phyloP scores from a whole-genome alignment of 202 grass and related monocot species.

The Cymbopogon flexuosus region DNA sequence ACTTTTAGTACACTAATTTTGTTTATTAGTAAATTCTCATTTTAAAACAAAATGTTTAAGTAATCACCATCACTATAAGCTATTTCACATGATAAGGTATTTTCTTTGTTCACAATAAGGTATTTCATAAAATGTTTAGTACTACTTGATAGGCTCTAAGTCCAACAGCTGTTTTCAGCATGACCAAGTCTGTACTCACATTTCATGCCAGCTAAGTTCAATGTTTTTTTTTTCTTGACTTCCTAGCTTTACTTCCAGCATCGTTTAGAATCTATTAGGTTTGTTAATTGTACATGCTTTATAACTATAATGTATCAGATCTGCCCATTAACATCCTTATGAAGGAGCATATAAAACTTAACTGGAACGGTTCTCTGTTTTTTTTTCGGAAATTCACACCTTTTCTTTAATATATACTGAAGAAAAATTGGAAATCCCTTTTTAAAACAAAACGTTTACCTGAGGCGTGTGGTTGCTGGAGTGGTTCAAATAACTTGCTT shows the following conservation, averaged over 20 bases:
- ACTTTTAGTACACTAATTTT: too few relatives aligned
- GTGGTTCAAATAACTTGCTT: conserved; percentile 44
- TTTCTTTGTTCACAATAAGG: background rate
- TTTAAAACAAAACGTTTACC: conserved; percentile 39
- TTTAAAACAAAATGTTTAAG: background rate
- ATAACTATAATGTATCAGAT: background rate
- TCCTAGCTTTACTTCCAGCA: background rate
- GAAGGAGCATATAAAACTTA: background rate
- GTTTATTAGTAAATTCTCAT: background rate
- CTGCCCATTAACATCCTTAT: background rate
- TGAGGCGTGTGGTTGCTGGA: conserved; percentile 39
- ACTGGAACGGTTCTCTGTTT: background rate
- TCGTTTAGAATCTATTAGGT: background rate
- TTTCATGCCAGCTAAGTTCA: background rate
- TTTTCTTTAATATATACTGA: background rate
- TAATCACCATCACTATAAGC: background rate
- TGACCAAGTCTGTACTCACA: background rate
- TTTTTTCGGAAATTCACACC: background rate
- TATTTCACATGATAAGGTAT: background rate
- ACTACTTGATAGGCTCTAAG: background rate
- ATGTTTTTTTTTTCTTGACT: background rate
- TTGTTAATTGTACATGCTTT: background rate
- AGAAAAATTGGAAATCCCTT: background rate
- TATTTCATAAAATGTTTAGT: background rate
- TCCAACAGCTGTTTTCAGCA: too few relatives aligned